These are phyloP conservation scores for Clohesyomyces aquaticus DNA, from an alignment of 495 filamentous ascomycete genomes.

Conservation along the genomic window DNA sequence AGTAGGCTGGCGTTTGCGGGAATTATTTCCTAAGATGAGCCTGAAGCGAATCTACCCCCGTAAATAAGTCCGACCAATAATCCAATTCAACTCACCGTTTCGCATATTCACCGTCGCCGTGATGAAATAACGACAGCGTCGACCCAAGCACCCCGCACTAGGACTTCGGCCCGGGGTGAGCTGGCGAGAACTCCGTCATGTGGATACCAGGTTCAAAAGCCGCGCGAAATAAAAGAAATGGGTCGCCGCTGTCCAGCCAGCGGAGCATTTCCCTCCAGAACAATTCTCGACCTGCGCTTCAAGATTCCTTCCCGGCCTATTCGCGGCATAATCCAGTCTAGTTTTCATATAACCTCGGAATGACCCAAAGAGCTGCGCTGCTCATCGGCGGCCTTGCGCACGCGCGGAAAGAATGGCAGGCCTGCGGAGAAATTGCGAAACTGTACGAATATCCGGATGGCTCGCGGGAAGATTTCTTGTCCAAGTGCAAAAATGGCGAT, in stretches of 20 bases:
- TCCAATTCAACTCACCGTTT: too few species aligned
- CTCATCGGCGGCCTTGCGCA: slow-evolving; percentile 45
- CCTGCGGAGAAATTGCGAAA: slow-evolving; percentile 36
- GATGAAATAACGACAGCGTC: too few species aligned
- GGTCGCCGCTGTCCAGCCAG: not conserved
- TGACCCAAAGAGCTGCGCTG: slow-evolving; percentile 36
- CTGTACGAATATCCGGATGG: slow-evolving; percentile 43
- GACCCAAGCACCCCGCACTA: slow-evolving; percentile 13
- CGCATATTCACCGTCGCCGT: too few species aligned
- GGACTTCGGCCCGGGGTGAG: slow-evolving; percentile 6
- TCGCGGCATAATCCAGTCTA: too few species aligned
- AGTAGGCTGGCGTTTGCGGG: not conserved
- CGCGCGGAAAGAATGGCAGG: slow-evolving; percentile 45
- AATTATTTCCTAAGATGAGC: not conserved
- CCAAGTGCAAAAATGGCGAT: slow-evolving; percentile 41
- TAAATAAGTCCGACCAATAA: too few species aligned
- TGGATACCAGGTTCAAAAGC: not conserved
- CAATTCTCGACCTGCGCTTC: not conserved
- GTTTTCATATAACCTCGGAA: too few species aligned
- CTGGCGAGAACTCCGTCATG: slow-evolving; percentile 23
- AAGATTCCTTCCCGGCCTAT: not conserved
- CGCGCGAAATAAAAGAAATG: slow-evolving; percentile 16
- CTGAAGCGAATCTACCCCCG: not conserved
- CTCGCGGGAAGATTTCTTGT: slow-evolving; percentile 43
- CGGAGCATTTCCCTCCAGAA: not conserved